Conservation (phyloP, 345 rosid genomes). For the Bretschneidera sinensis region DNA sequence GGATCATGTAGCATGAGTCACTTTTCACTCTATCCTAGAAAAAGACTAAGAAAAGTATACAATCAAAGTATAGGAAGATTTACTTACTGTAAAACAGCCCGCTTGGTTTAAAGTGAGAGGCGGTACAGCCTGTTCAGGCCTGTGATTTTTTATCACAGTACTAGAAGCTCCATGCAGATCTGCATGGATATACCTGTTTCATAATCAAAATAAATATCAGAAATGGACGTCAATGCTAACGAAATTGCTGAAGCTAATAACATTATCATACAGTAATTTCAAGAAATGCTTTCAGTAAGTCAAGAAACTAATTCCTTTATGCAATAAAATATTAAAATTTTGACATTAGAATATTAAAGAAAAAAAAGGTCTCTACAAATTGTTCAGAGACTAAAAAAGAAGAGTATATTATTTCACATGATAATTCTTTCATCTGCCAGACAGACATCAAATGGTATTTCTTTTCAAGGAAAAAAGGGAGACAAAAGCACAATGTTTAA, state of each 20-base stretch:
- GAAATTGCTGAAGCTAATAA: too few relatives aligned
- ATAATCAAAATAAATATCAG: conserved; percentile 12
- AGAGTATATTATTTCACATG: too few relatives aligned
- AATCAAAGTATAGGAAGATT: not conserved
- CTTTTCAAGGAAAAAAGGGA: conserved; percentile 7
- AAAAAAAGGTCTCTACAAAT: too few relatives aligned
- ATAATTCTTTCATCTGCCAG: too few relatives aligned
- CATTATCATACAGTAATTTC: too few relatives aligned
- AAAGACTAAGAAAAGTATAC: not conserved
- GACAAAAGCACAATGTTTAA: conserved; percentile 2
- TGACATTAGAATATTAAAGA: too few relatives aligned
- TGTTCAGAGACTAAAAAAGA: too few relatives aligned
- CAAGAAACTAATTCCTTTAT: too few relatives aligned
- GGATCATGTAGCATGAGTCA: conserved; percentile 1
- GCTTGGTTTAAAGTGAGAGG: conserved; percentile 97
- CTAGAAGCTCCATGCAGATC: conserved; percentile 98
- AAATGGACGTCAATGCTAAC: not conserved
- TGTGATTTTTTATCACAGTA: conserved; percentile 93
- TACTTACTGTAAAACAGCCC: conserved; percentile 83
- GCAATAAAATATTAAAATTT: too few relatives aligned
- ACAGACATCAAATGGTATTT: not conserved
- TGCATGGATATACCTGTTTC: conserved; percentile 88
- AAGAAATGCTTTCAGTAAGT: too few relatives aligned
- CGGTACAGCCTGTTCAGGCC: conserved; percentile 80
- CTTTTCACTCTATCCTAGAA: conserved; percentile 2